A percentile compares a stretch with the other conserved stretches of the same genome.
These are phyloP conservation scores for Pythium dissotocum DNA, from an alignment of 352 stramenopile genomes.

Conservation along the genomic window DNA sequence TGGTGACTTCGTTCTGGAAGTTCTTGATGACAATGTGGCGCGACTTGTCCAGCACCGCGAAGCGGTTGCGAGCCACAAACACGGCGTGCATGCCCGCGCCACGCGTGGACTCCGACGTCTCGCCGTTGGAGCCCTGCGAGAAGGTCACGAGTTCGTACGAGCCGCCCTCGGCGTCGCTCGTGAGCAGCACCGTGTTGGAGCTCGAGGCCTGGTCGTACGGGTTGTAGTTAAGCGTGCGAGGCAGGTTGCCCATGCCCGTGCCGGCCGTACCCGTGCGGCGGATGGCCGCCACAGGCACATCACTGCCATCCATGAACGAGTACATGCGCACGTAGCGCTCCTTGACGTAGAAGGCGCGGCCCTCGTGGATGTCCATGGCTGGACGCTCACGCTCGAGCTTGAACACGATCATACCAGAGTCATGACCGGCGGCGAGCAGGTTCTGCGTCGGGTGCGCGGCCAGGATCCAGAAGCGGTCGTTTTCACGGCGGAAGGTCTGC, in stretches of 20 bases:
- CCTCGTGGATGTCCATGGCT: slow-evolving; percentile 89
- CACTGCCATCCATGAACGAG: slow-evolving; percentile 89
- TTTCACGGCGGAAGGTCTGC: slow-evolving; percentile 98
- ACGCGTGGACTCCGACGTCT: slow-evolving; percentile 92
- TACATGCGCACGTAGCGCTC: slow-evolving; percentile 98
- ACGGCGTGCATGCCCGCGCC: slow-evolving; percentile 94
- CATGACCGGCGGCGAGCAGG: slow-evolving; percentile 97
- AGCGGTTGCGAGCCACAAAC: slow-evolving; percentile 97
- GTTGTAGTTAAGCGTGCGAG: slow-evolving; percentile 96
- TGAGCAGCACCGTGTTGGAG: slow-evolving; percentile 93
- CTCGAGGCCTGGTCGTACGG: slow-evolving; percentile 92
- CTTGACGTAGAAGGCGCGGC: slow-evolving; percentile 95
- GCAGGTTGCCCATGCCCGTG: slow-evolving; percentile 91
- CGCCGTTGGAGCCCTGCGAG: slow-evolving; percentile 62
- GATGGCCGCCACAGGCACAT: slow-evolving; percentile 73
- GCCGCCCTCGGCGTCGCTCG: slow-evolving; percentile 95
- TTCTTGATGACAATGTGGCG: slow-evolving; percentile 98
- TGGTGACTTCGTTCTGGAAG: slow-evolving; percentile 98
- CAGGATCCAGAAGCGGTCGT: slow-evolving; percentile 99
- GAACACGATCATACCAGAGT: slow-evolving; percentile 99
- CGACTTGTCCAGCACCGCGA: slow-evolving; percentile 97
- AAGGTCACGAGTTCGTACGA: slow-evolving; percentile 98
- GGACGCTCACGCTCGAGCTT: slow-evolving; percentile 98
- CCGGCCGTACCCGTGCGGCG: slow-evolving; percentile 65
- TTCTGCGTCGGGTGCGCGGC: slow-evolving; percentile 96